A percentile compares a stretch with the other conserved stretches of the same genome.
Conservation (phyloP, 345 rosid species). For the Syzygium oleosum region DNA sequence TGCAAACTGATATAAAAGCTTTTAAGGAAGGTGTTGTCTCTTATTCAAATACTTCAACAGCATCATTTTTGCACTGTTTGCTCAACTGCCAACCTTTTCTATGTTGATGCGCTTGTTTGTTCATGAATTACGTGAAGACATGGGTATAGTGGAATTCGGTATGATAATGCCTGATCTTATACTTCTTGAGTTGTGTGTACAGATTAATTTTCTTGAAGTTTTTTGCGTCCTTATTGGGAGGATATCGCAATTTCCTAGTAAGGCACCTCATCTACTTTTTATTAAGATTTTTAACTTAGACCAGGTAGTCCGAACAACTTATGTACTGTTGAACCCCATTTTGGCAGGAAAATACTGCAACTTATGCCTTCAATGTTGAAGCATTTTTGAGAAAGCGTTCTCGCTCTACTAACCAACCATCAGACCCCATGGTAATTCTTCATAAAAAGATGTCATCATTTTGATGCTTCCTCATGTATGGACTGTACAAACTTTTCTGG, state of each 20-base stretch:
- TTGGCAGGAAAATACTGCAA: slow-evolving; percentile 65
- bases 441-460: slow-evolving; percentile 1
- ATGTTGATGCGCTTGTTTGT: neutral
- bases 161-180: neutral
- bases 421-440: slow-evolving; percentile 77
- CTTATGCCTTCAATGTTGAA: slow-evolving; percentile 65
- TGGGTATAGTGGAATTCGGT: neutral
- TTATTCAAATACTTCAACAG: neutral
- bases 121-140: neutral
- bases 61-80: neutral
- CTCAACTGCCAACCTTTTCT: neutral
- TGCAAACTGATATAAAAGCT: neutral
- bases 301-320: neutral
- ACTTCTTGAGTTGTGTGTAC: slow-evolving; percentile 12
- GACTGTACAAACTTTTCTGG: neutral
- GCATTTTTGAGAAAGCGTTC: slow-evolving; percentile 92
- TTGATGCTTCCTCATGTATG: neutral
- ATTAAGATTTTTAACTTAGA: neutral
- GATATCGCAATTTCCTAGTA: slow-evolving; percentile 99
- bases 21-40: neutral
- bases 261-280: slow-evolving; percentile 12
- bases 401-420: slow-evolving; percentile 83
- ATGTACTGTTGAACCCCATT: slow-evolving; percentile 4
- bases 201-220: slow-evolving; percentile 92
- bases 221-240: slow-evolving; percentile 89